Evolutionary conservation across 75 land plant species (phyloP), one percentile per base, ranked within the genome.

Genomic region (Sequoiadendron giganteum): DNA sequence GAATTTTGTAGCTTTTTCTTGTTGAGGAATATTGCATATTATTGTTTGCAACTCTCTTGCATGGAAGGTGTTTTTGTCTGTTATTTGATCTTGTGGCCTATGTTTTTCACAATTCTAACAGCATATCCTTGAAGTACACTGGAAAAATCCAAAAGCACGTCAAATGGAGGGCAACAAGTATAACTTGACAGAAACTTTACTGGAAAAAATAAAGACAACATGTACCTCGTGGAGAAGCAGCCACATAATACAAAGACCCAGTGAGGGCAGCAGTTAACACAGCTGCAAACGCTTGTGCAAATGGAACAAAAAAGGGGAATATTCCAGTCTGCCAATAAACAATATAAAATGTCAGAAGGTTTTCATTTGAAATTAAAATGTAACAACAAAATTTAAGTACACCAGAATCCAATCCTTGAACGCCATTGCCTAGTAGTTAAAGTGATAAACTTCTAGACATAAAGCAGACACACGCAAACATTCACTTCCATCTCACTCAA

Each of bases 221-320:
- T 34, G 32, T 73, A 95, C 99, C 99, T 91, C 91, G 90, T 0
- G 98, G 98, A 85, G 96, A 93, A 18, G 97, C 89, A 32, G 95
- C 94, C 18, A 96, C 88, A 87, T 92, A 97, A 73, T 97, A 96
- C 36, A 96, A 92, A 21, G 99, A 97, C 47, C 98, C 98, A 0
- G 98, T 97, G 40, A 97, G 95, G 81, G 97, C 95, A 70, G 98
- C 98, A 5, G 99, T 95, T 14, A 97, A 86, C 32, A 93, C 96
- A 58, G 96, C 98, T 65, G 98, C 99, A 94, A 95, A 94, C 40
- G 94, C 94, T 82, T 97, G 98, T 40, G 99, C 98, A 93, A 97
- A 96, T 36, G 99, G 99, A 8, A 93, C 96, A 89, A 97, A 96
- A 19, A 91, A 91, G 42, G 99, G 99, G 47, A 97, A 89, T 85